Base-by-base conservation (phyloP, 2,329 filamentous ascomycete genomes). In the Alternaria gaisen region DNA sequence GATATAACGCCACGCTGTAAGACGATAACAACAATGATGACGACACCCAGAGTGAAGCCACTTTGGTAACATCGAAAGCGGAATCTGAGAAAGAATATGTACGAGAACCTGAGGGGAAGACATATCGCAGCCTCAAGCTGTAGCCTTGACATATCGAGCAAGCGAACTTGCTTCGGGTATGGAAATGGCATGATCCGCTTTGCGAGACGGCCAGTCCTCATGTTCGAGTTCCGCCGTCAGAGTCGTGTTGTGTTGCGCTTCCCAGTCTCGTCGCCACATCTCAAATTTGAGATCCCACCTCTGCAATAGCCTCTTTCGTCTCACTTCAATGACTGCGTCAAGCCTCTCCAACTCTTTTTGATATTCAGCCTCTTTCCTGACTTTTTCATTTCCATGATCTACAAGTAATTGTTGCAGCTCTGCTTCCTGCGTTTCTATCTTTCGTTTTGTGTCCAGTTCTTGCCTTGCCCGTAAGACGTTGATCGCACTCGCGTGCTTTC, bases 401-500 rank as follows among this genome's bases (percentile, higher is more conserved):
- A 65, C 64, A 12, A 75, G 72, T 42, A 82, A 53, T 20, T 79
- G 74, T 30, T 72, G 68, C 2, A 80, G 54, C 54, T 82, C 80
- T n/a, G 71, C 66, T 22, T 80, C 73, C 57, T 83, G 81, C 51
- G 79, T 74, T 50, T 78, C 71, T 6, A 73, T 53, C 20, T 78
- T 77, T 8, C 70, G 60, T 48, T 76, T 76, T 44, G 77, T 69
- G 8, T 80, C 74, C 32, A 80, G 70, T 42, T 78, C 77, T 67
- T 84, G 82, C 59, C 80, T 77, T 22, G 80, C 81, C 11, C 82
- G 73, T 8, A 83, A 64, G 7, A 84, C 81, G 47, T 82, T 83
- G 66, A 83, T 83, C 12, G 80, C 81, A 52, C 77, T 80, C 20
- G 77, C 74, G 48, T 84, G 82, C 64, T 79, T 80, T 10, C 67